phyloP scores from a whole-genome alignment of 495 filamentous ascomycete species.

The Penicillium nucicola region DNA sequence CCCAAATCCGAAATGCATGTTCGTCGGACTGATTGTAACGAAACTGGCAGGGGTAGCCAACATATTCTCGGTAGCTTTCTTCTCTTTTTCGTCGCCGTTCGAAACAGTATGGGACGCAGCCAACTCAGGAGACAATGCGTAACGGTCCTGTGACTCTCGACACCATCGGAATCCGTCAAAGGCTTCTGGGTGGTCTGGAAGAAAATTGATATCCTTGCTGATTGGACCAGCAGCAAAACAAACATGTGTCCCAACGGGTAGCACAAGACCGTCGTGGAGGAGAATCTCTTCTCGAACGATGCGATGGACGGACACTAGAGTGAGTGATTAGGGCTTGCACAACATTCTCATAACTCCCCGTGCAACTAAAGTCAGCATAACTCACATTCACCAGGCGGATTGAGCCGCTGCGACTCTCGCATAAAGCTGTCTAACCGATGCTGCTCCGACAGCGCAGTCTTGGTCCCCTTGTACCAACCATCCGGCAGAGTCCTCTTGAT shows the following conservation, averaged over 20 bases:
- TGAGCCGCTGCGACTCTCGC: slow-evolving; percentile 34
- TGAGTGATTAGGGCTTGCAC: background rate
- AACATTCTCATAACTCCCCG: background rate
- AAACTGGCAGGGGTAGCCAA: slow-evolving; percentile 15
- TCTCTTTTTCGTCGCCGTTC: background rate
- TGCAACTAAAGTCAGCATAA: background rate
- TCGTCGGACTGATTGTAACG: slow-evolving; percentile 18
- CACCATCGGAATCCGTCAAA: slow-evolving; percentile 41
- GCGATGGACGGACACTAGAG: slow-evolving; percentile 28
- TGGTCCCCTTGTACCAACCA: slow-evolving; percentile 24
- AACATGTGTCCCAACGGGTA: slow-evolving; percentile 30
- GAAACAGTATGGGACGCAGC: background rate
- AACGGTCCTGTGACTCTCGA: slow-evolving; percentile 16
- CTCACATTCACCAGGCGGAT: slow-evolving; percentile 33
- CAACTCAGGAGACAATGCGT: slow-evolving; percentile 5
- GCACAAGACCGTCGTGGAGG: slow-evolving; percentile 25
- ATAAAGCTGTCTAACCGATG: slow-evolving; percentile 35
- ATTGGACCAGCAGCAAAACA: slow-evolving; percentile 34
- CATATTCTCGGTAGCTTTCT: background rate
- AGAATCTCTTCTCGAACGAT: slow-evolving; percentile 22
- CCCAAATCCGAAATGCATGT: slow-evolving; percentile 36
- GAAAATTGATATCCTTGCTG: slow-evolving; percentile 24
- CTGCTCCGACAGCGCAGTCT: slow-evolving; percentile 14
- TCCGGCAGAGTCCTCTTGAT: slow-evolving; percentile 16
- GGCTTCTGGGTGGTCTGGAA: slow-evolving; percentile 16